Base-by-base conservation (phyloP, 495 filamentous ascomycete genomes). In the Penicillium macrosclerotiorum region DNA sequence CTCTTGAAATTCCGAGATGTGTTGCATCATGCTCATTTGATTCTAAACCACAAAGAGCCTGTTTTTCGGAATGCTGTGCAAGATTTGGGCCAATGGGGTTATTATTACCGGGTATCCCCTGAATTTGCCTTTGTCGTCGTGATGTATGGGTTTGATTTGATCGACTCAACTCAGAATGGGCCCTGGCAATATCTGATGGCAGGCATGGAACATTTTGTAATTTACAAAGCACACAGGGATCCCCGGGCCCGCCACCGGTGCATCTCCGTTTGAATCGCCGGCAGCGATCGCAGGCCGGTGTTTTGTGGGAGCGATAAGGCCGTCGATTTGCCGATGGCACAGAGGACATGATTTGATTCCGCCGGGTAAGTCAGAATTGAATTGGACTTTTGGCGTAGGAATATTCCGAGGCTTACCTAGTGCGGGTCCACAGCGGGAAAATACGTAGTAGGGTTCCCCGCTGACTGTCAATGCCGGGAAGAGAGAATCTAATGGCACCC, bases 11-110 rank as follows among this genome's bases (percentile, higher is more conserved):
- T 8, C 36, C 36, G 6, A 25, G 6, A 38, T 38, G 36, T 14
- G 25, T 38, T n/a, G 36, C 20, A 38, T 38, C 25, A 19, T 38
- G 36, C n/a, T 38, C 36, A 38, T 38, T 38, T 22, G 36, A 25
- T 8, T 38, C 36, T 22, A 22, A 38, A 6, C 25, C 19, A 5
- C 36, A 19, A 16, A 38, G 36, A n/a, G n/a, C 3, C 12, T 5
- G 36, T 24, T 38, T 25, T 22, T 22, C 36, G n/a, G n/a, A n/a
- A n/a, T n/a, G n/a, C n/a, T n/a, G n/a, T n/a, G n/a, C n/a, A n/a
- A 38, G 12, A 25, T 13, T 3, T 9, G 20, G 18, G 20, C n/a
- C 4, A 25, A 38, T n/a, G 5, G 36, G 20, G n/a, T 24, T 37
- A 6, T 13, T 14, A 8, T 19, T 9, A 22, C 25, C 22, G 2